phyloP scores from a whole-genome alignment of 2,329 filamentous ascomycete species.

The Tolypocladium tropicale region DNA sequence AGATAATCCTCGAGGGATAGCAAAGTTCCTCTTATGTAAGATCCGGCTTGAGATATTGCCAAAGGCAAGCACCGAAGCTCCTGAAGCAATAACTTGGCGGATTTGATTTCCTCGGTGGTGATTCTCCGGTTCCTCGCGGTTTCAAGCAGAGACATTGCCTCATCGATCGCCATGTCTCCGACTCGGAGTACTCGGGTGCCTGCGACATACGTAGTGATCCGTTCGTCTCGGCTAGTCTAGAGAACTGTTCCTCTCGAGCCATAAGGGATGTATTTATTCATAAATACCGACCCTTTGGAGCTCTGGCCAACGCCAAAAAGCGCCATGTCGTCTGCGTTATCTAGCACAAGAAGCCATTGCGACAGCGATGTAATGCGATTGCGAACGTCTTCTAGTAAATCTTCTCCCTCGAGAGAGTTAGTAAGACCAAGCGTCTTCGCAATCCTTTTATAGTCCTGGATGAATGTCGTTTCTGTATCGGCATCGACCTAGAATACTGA shows the following conservation, averaged over 20 bases:
- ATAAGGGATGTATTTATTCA: not conserved
- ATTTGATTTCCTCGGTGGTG: no score
- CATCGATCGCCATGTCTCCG: not conserved
- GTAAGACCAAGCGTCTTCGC: slow-evolving; percentile 13
- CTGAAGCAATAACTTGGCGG: not conserved
- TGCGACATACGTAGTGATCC: not conserved
- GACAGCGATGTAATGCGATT: slow-evolving; percentile 7
- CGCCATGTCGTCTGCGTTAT: slow-evolving; percentile 17
- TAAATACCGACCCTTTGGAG: no score
- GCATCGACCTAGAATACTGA: slow-evolving; percentile 28
- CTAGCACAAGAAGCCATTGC: slow-evolving; percentile 20
- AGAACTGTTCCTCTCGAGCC: not conserved
- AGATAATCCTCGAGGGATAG: not conserved
- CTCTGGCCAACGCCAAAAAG: not conserved
- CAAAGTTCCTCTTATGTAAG: not conserved
- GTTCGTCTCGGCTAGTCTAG: not conserved
- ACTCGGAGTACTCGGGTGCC: not conserved
- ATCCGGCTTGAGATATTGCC: not conserved
- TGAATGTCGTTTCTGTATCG: slow-evolving; percentile 19
- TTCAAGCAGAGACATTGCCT: not conserved
- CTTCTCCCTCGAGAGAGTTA: slow-evolving; percentile 7
- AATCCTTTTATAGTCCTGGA: slow-evolving; percentile 19
- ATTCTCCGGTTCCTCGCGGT: not conserved
- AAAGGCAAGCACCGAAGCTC: not conserved
- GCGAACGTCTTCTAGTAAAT: slow-evolving; percentile 10